Conservation (phyloP, 164 flowering plant genomes). For the Platanus orientalis region DNA sequence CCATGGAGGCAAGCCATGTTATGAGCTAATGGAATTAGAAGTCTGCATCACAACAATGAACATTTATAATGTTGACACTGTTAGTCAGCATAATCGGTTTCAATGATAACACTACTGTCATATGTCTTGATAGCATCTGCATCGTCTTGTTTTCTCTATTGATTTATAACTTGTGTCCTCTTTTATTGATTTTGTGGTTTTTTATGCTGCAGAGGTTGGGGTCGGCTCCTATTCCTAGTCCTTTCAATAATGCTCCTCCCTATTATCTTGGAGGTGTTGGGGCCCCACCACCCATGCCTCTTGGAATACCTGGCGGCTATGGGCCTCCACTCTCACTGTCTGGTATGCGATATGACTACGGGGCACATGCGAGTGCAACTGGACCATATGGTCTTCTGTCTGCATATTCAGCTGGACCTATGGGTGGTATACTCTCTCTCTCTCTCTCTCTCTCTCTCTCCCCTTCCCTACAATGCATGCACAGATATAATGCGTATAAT, state of each 20-base stretch:
- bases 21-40: too few species aligned
- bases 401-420: conserved; percentile 26
- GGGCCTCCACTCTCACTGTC: conserved; percentile 28
- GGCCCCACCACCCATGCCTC: conserved; percentile 31
- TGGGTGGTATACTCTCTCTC: conserved; percentile 25
- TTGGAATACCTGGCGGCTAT: conserved; percentile 28
- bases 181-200: conserved; percentile 5
- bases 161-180: background rate
- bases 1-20: too few species aligned
- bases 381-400: conserved; percentile 31
- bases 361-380: conserved; percentile 24
- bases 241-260: conserved; percentile 32
- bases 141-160: background rate
- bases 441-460: background rate
- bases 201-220: conserved; percentile 26
- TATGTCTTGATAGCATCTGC: too few species aligned
- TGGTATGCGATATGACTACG: conserved; percentile 32
- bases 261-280: conserved; percentile 37
- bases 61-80: too few species aligned
- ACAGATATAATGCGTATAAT: background rate
- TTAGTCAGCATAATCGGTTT: too few species aligned
- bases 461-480: background rate
- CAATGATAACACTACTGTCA: background rate
- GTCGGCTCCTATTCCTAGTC: conserved; percentile 25
- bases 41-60: too few species aligned